A percentile compares a stretch with the other conserved stretches of the same genome.
These are phyloP conservation scores for Dryadomyces quercus-mongolicae DNA, from an alignment of 2,329 filamentous ascomycete species.

Conservation along the genomic window DNA sequence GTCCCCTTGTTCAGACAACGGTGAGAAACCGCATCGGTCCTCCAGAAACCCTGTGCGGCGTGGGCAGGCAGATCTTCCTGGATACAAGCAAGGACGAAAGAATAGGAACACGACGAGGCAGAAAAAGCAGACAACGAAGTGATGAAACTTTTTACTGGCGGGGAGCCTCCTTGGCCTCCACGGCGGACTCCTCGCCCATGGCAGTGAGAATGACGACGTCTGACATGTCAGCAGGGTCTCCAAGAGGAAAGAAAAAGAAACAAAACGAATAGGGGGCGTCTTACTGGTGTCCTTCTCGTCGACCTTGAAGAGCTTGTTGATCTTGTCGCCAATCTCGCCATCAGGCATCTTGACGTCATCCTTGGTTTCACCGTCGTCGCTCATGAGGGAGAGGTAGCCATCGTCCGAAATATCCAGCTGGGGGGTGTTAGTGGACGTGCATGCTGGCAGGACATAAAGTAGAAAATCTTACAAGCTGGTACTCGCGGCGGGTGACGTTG, in stretches of 20 bases:
- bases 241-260: conserved; percentile 11
- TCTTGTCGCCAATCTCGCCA: conserved; percentile 77
- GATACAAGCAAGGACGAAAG: conserved; percentile 7
- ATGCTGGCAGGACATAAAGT: too few species aligned
- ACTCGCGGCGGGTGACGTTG: conserved; percentile 81
- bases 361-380: conserved; percentile 74
- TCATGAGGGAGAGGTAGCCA: conserved; percentile 89
- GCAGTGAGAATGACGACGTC: conserved; percentile 86
- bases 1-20: neutral
- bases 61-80: neutral
- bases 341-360: conserved; percentile 93
- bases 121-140: conserved; percentile 2
- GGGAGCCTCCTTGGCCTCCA: conserved; percentile 91
- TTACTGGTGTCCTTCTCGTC: conserved; percentile 93
- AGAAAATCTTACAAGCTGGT: conserved; percentile 67
- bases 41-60: neutral
- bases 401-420: conserved; percentile 94
- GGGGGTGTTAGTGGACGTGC: neutral
- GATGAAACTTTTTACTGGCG: conserved; percentile 19
- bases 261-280: too few species aligned
- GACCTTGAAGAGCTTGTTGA: conserved; percentile 60
- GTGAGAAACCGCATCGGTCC: neutral
- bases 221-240: conserved; percentile 24
- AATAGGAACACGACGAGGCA: conserved; percentile 6
- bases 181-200: conserved; percentile 89